These are phyloP conservation scores for Aspergillus brunneoviolaceus DNA, from an alignment of 2,329 filamentous ascomycete species.

Conservation along the genomic window DNA sequence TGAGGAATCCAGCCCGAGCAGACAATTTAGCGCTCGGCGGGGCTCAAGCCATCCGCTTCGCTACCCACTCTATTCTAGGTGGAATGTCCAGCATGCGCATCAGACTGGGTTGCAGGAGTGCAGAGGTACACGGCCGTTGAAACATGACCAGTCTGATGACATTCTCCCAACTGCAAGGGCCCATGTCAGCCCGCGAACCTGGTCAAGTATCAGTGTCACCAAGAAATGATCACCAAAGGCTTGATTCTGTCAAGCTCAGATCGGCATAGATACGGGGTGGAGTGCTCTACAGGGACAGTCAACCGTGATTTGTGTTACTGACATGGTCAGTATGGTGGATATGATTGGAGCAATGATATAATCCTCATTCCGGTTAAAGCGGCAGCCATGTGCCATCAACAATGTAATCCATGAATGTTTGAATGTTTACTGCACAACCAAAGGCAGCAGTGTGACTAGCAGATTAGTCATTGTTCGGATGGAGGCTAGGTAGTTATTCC, in stretches of 20 bases:
- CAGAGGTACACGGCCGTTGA: neutral
- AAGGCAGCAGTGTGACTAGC: too few relatives aligned
- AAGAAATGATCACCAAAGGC: neutral
- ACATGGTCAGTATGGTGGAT: too few relatives aligned
- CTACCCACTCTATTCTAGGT: neutral
- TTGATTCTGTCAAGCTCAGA: slow-evolving; percentile 7
- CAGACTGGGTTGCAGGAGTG: too few relatives aligned
- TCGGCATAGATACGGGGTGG: neutral
- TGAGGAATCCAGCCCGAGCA: neutral
- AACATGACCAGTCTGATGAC: neutral
- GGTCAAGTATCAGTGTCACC: neutral
- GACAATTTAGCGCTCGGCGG: neutral
- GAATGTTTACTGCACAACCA: too few relatives aligned
- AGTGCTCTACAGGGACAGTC: neutral
- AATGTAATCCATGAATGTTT: too few relatives aligned
- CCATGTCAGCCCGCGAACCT: neutral
- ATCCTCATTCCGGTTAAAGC: too few relatives aligned
- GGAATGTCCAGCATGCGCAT: too few relatives aligned
- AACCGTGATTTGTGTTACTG: too few relatives aligned
- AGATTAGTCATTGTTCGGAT: too few relatives aligned
- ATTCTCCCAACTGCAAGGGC: neutral
- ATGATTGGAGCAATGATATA: too few relatives aligned
- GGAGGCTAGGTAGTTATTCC: too few relatives aligned
- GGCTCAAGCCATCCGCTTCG: neutral
- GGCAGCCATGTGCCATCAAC: too few relatives aligned